phyloP scores from a whole-genome alignment of 2,329 filamentous ascomycete genomes.

The Colletotrichum spinosum region DNA sequence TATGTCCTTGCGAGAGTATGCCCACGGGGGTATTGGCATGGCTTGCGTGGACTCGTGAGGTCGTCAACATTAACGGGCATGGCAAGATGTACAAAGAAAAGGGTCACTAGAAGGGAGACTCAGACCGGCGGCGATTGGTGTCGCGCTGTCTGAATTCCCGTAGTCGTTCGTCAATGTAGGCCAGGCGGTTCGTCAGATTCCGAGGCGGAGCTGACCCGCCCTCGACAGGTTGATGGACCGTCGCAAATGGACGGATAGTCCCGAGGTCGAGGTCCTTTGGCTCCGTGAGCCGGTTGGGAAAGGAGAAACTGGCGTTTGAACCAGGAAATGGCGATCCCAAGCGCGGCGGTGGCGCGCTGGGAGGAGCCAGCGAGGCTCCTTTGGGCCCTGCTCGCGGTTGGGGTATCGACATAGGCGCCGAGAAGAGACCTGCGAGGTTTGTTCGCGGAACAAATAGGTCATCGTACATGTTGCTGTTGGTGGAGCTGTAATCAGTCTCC shows the following conservation, averaged over 20 bases:
- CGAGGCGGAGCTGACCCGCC: constrained; percentile 51
- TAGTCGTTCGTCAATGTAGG: constrained; percentile 69
- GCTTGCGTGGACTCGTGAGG: constrained; percentile 35
- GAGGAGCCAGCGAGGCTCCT: constrained; percentile 38
- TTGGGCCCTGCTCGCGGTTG: constrained; percentile 9
- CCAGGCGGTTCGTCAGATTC: constrained; percentile 63
- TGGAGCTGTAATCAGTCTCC: constrained; percentile 50
- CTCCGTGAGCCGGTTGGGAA: constrained; percentile 68
- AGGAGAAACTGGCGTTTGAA: constrained; percentile 64
- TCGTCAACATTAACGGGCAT: constrained; percentile 35
- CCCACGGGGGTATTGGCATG: constrained; percentile 28
- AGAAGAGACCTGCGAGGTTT: constrained; percentile 56
- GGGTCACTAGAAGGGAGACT: constrained; percentile 59
- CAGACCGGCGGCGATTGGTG: constrained; percentile 55
- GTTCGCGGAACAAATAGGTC: constrained; percentile 55
- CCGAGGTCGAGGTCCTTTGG: constrained; percentile 58
- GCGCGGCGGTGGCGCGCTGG: constrained; percentile 56
- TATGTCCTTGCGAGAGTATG: constrained; percentile 34
- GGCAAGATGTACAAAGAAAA: constrained; percentile 41
- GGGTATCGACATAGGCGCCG: constrained; percentile 29
- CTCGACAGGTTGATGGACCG: constrained; percentile 61
- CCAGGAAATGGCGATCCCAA: constrained; percentile 71
- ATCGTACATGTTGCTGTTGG: constrained; percentile 47
- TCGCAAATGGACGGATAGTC: constrained; percentile 65
- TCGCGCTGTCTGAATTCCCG: constrained; percentile 63